Percentiles rank a stretch among this genome's conserved stretches.
Conservation (phyloP, 805 yeast species). For the Wickerhamiella hasegawae region DNA sequence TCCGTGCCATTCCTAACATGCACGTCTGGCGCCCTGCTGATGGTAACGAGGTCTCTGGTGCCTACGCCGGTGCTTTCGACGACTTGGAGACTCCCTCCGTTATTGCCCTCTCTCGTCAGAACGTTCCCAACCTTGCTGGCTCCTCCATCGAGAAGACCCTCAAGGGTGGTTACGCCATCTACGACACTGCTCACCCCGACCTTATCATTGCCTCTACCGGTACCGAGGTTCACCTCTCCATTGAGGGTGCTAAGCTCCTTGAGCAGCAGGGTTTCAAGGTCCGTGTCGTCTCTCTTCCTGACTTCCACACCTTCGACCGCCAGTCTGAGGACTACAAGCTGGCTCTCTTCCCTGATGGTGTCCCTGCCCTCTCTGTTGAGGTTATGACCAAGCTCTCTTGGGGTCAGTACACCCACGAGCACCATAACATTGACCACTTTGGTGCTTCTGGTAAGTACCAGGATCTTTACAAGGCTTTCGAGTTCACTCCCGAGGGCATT, state of each 20-base stretch:
- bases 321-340: slow-evolving; percentile 71
- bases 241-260: slow-evolving; percentile 68
- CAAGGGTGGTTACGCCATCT: slow-evolving; percentile 85
- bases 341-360: slow-evolving; percentile 85
- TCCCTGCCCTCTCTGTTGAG: slow-evolving; percentile 87
- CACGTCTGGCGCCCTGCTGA: slow-evolving; percentile 39
- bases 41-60: slow-evolving; percentile 36
- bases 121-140: slow-evolving; percentile 80
- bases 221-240: slow-evolving; percentile 76
- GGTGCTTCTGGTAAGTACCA: slow-evolving; percentile 91
- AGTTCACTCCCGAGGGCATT: slow-evolving; percentile 85
- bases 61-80: slow-evolving; percentile 42
- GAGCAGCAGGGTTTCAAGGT: slow-evolving; percentile 50
- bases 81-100: slow-evolving; percentile 48
- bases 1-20: slow-evolving; percentile 35
- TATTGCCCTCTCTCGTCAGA: slow-evolving; percentile 65
- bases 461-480: slow-evolving; percentile 71
- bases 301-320: slow-evolving; percentile 73
- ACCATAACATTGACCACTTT: slow-evolving; percentile 86
- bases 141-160: slow-evolving; percentile 80
- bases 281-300: slow-evolving; percentile 83
- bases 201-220: slow-evolving; percentile 79
- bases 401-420: slow-evolving; percentile 91
- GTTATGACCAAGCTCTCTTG: slow-evolving; percentile 85
- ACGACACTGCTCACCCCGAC: slow-evolving; percentile 44